phyloP scores from a whole-genome alignment of 2,329 filamentous ascomycete genomes.

The Cadophora sp. region DNA sequence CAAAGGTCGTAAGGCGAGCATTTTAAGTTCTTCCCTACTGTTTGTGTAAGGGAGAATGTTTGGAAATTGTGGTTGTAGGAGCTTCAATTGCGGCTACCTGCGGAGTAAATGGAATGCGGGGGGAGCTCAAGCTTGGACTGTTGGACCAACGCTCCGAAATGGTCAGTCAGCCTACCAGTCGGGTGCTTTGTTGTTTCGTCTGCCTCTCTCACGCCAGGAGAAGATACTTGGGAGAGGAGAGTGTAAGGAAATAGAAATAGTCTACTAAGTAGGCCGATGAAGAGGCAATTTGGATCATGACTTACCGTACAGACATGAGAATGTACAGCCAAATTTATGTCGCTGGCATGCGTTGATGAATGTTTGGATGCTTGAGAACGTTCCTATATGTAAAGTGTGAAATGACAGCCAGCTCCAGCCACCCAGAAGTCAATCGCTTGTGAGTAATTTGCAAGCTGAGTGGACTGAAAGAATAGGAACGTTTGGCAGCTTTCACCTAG shows the following conservation, averaged over 20 bases:
- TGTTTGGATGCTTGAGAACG: too few species aligned
- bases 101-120: conserved; percentile 16
- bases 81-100: neutral
- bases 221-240: neutral
- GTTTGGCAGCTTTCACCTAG: too few species aligned
- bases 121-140: conserved; percentile 13
- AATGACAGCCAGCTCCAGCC: too few species aligned
- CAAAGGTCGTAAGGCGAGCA: conserved; percentile 34
- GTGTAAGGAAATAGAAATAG: neutral
- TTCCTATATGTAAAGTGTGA: too few species aligned
- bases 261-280: neutral
- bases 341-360: too few species aligned
- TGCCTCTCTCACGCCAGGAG: neutral
- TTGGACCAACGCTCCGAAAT: conserved; percentile 5
- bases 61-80: neutral
- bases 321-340: too few species aligned
- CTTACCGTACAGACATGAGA: too few species aligned
- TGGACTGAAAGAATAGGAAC: too few species aligned
- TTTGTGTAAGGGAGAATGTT: neutral
- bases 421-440: too few species aligned
- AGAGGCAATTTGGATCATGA: too few species aligned
- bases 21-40: conserved; percentile 8
- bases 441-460: too few species aligned
- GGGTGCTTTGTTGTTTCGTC: neutral
- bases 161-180: neutral